Evolutionary conservation across 441 rosid genomes (phyloP), one percentile per base, ranked within the genome.

Genomic region (Croton setiger): DNA sequence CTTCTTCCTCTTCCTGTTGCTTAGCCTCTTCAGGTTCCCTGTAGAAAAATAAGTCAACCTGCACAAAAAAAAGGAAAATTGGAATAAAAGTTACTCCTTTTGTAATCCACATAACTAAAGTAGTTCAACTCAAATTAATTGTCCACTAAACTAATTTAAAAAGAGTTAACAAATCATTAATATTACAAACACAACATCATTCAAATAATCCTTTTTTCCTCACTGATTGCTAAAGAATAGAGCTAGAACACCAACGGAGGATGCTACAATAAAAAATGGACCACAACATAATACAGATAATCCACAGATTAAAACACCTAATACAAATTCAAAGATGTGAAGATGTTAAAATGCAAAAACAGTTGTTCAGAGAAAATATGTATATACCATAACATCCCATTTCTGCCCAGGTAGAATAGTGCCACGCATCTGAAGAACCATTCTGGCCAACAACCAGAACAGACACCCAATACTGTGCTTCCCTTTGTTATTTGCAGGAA

Each of bases 351-450:
- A 5, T 6, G 8, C 36, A 27, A 55, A 55, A 55, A 55, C 23
- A 18, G 8, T 4, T 27, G 31, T 55, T 8, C 8, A 36, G 31
- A 27, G 1, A 27, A 12, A 55, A 11, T 11, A 13, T 27, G 36
- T 10, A 18, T 5, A 8, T 55, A 55, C 98, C 98, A 91, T 93
- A 58, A 89, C 91, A 74, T 93, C 98, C 98, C 98, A 91, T 72
- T 93, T 87, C 66, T 86, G 96, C 12, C 86, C 88, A 5, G 83
- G 92, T 7, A 83, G 83, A 73, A 93, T 89, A 59, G 93, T 84
- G 58, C 97, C 96, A 4, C 98, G 97, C 98, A 93, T 93, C 72
- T 93, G 98, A 41, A 88, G 85, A 57, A 93, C 98, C 98, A 93
- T 93, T 61, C 98, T 88, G 18, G 96, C 96, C 71, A 93, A 78